phyloP scores from a whole-genome alignment of 257 asterid species.

The Solanum pinnatisectum region DNA sequence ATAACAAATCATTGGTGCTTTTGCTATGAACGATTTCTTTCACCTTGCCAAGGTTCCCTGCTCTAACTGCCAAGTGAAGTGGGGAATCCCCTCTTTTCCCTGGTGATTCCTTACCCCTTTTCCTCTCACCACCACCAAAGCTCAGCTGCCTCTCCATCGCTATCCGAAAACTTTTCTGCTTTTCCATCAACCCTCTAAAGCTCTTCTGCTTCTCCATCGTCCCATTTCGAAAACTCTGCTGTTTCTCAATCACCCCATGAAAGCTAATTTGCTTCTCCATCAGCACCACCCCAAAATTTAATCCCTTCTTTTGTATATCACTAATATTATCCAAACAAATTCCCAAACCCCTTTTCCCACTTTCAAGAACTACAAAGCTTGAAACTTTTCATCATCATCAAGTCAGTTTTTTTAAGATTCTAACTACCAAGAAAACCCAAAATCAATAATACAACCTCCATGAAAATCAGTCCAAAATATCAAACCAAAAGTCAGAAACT shows the following conservation, averaged over 20 bases:
- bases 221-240: constrained; percentile 51
- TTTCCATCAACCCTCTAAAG: constrained; percentile 83
- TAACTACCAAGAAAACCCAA: background rate
- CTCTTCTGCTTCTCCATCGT: constrained; percentile 82
- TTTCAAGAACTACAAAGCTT: constrained; percentile 6
- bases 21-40: constrained; percentile 49
- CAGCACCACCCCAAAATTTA: constrained; percentile 3
- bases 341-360: background rate
- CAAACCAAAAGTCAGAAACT: background rate
- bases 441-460: background rate
- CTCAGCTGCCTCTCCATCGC: constrained; percentile 91
- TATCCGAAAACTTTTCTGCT: constrained; percentile 88
- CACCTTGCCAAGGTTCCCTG: constrained; percentile 73
- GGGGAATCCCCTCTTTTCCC: constrained; percentile 87
- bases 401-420: background rate
- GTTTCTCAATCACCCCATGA: constrained; percentile 48
- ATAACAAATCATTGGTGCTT: constrained; percentile 46
- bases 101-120: constrained; percentile 74
- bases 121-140: constrained; percentile 74
- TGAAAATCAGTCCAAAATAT: background rate
- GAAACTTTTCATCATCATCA: constrained; percentile 20
- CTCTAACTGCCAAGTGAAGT: constrained; percentile 82
- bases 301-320: background rate
- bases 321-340: background rate
- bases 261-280: constrained; percentile 68